Conservation (phyloP, 176 grass and related monocot species). For the Melocanna baccifera region DNA sequence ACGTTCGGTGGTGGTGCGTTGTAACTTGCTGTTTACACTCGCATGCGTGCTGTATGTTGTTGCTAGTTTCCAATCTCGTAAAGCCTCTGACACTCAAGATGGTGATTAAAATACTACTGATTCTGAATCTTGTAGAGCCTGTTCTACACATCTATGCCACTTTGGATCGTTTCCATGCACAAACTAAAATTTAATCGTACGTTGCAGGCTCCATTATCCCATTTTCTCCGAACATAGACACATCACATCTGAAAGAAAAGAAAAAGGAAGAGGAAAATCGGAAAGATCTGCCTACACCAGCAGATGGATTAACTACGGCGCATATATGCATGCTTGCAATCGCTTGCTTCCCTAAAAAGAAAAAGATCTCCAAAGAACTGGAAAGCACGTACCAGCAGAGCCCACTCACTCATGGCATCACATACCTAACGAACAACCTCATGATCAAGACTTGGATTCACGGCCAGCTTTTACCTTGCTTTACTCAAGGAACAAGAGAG, state of each 20-base stretch:
- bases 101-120: background rate
- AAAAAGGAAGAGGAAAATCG: background rate
- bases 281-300: background rate
- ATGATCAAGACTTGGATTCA: slow-evolving; percentile 64
- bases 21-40: background rate
- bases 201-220: background rate
- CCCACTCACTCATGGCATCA: slow-evolving; percentile 9
- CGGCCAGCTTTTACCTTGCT: slow-evolving; percentile 68
- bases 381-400: slow-evolving; percentile 35
- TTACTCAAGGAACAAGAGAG: slow-evolving; percentile 54
- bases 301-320: background rate
- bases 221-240: background rate
- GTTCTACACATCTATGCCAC: background rate
- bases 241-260: background rate
- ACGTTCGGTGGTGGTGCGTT: background rate
- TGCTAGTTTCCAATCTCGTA: background rate
- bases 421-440: slow-evolving; percentile 37
- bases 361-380: slow-evolving; percentile 32
- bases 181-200: background rate
- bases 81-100: background rate
- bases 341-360: slow-evolving; percentile 35
- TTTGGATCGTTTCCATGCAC: background rate
- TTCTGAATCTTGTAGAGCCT: background rate
- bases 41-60: background rate
- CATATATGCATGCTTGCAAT: slow-evolving; percentile 1